A percentile compares a stretch with the other conserved stretches of the same genome.
These are phyloP conservation scores for Fusarium robinianum DNA, from an alignment of 2,329 filamentous ascomycete species.

Conservation along the genomic window DNA sequence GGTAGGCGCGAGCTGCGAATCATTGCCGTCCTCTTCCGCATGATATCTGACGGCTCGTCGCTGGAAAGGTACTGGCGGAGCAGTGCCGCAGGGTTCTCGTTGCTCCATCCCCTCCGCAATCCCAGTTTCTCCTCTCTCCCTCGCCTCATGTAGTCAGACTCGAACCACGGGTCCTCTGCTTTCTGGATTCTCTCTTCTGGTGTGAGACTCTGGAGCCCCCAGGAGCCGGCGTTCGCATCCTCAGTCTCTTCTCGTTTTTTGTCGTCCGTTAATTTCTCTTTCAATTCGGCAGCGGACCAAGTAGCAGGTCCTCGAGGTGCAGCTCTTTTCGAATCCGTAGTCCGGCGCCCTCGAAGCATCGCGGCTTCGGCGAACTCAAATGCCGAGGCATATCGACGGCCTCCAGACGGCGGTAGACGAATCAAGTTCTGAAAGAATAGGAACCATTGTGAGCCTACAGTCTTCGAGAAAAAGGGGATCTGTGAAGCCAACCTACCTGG, in stretches of 20 bases:
- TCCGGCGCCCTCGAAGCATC: conserved; percentile 9
- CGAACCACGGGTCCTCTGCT: neutral
- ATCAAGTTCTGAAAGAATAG: conserved; percentile 16
- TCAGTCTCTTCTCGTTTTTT: conserved; percentile 9
- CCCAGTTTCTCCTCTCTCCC: conserved; percentile 21
- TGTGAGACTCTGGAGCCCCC: too few species aligned
- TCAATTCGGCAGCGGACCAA: conserved; percentile 1
- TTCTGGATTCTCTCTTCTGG: too few species aligned
- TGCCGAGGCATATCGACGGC: conserved; percentile 13
- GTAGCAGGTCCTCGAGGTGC: neutral
- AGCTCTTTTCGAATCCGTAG: neutral
- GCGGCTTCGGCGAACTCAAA: conserved; percentile 14
- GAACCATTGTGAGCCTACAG: conserved; percentile 15
- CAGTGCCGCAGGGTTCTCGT: conserved; percentile 33
- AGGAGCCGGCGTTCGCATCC: neutral
- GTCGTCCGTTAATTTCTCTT: conserved; percentile 14
- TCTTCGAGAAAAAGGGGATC: neutral
- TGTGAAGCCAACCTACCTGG: conserved; percentile 30
- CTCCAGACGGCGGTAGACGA: neutral
- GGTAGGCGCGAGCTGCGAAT: conserved; percentile 37
- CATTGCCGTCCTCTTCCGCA: conserved; percentile 27
- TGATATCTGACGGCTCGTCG: conserved; percentile 5
- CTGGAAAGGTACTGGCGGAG: conserved; percentile 30
- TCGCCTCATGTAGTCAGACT: conserved; percentile 8
- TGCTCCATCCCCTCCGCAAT: conserved; percentile 28